These are phyloP conservation scores for Comarum palustre DNA, from an alignment of 306 rosid genomes.

Conservation along the genomic window DNA sequence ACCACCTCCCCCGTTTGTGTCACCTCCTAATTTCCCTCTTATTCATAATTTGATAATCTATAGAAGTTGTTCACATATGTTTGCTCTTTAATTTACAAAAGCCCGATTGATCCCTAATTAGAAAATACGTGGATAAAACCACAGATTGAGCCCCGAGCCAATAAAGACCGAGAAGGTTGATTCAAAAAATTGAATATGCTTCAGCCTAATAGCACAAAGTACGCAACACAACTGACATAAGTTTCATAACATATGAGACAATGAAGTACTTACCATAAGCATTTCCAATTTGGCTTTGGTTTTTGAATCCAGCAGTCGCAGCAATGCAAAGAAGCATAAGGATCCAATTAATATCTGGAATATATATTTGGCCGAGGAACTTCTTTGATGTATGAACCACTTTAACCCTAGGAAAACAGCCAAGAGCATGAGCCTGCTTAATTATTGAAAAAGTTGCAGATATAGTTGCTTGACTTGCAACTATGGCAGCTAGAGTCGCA, in stretches of 20 bases:
- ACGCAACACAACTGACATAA: neutral
- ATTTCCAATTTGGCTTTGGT: conserved; percentile 96
- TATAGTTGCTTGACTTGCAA: conserved; percentile 97
- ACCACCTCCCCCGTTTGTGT: neutral
- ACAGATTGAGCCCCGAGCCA: too few relatives aligned
- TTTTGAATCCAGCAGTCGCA: conserved; percentile 90
- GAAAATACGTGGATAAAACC: too few relatives aligned
- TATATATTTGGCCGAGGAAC: conserved; percentile 86
- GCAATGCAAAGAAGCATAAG: conserved; percentile 96
- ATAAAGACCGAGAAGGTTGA: too few relatives aligned
- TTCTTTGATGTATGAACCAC: conserved; percentile 89
- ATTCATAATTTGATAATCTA: neutral
- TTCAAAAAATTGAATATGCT: neutral
- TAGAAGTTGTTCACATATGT: neutral
- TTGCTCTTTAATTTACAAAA: neutral
- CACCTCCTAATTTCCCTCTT: neutral
- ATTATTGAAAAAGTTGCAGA: conserved; percentile 86
- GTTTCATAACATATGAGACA: conserved; percentile 5
- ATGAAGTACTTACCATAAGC: conserved; percentile 66
- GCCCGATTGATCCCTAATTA: too few relatives aligned
- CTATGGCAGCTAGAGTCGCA: conserved; percentile 94
- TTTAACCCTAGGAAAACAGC: conserved; percentile 97
- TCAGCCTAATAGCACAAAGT: neutral
- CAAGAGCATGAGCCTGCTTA: conserved; percentile 95
- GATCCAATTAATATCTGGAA: conserved; percentile 94